Evolutionary conservation across 78 protist genomes (phyloP).

Genomic region (Dictyostelium brefeldianum): DNA sequence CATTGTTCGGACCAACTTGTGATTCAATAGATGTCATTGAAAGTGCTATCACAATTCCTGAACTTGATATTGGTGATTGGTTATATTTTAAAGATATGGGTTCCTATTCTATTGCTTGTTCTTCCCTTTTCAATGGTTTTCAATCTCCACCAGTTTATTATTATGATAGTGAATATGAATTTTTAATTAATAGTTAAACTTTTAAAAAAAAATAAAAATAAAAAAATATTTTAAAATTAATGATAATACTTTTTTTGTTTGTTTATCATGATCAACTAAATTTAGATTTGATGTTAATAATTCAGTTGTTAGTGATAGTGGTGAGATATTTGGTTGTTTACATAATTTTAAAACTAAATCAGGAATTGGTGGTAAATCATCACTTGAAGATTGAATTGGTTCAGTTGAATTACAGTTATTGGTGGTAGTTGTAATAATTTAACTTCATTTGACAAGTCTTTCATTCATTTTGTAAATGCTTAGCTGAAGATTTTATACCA

Average conservation of each 20-base stretch:
- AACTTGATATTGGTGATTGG: conserved; percentile 96
- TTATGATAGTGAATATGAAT: conserved; percentile 5
- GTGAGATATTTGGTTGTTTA: neutral
- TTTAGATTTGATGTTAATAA: no score
- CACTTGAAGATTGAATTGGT: neutral
- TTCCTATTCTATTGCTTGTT: conserved; percentile 96
- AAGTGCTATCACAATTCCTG: conserved; percentile 86
- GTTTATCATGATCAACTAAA: no score
- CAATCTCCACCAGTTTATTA: conserved; percentile 64
- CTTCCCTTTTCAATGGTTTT: conserved; percentile 95
- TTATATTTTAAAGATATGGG: conserved; percentile 95
- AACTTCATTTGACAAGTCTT: conserved; percentile 12
- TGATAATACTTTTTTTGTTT: no score
- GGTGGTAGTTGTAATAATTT: no score
- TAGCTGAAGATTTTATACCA: conserved; percentile 72
- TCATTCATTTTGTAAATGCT: conserved; percentile 12
- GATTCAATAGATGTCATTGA: conserved; percentile 95
- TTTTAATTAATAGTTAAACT: no score
- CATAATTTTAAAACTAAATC: neutral
- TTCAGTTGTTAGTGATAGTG: no score
- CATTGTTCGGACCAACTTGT: conserved; percentile 99
- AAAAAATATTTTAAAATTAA: no score
- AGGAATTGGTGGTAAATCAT: conserved; percentile 8
- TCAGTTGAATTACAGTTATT: no score
- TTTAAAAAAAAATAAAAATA: no score